Evolutionary conservation across 2,329 filamentous ascomycete species (phyloP), one percentile per base, ranked within the genome.

Genomic region (Verticillium tricorpus): DNA sequence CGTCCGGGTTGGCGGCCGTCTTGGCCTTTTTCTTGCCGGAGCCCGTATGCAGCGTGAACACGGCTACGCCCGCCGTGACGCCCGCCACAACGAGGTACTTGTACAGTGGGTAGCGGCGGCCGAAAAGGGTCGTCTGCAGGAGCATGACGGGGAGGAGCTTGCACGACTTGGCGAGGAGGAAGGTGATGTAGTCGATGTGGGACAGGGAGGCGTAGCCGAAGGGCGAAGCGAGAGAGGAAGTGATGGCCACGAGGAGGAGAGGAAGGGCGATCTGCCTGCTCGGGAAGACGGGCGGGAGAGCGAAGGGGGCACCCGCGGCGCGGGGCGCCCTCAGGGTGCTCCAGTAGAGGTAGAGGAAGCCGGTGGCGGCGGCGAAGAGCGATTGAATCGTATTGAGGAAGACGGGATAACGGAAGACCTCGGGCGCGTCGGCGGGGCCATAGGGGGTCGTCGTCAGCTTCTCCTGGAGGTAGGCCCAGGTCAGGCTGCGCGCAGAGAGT

Each of bases 61-160:
- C 88, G 12, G 94, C 93, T 22, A 99, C 95, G 63, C 95, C 95
- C 8, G 89, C 84, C 0, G 95, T 99, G 14, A 99, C 95, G 65
- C 93, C 87, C 4, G 90, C 85, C 7, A 99, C 93, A 63, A 99
- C 95, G 52, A 91, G 84, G 79, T 99, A 99, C 80, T 99, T 99
- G 82, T 97, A 97, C 56, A 97, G 81, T 1, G 95, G 94, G 76
- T 97, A 99, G 57, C 89, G 84, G 71, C 89, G 90, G 63, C 89
- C 88, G 81, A 97, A 99, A 56, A 99, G 78, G 55, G 93, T 94
- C 71, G 98, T 86, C 80, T 99, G 94, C 50, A 99, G 84, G 71
- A 95, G 89, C 95, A 99, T 98, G 71, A 99, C 95, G 2, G 95
- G 95, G n/a, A 99, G 87, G 22, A 99, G 85, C 80, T 99, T 99